Evolutionary conservation across 345 rosid genomes (phyloP), one percentile per base, ranked within the genome.

Genomic region (Kandelia obovata): DNA sequence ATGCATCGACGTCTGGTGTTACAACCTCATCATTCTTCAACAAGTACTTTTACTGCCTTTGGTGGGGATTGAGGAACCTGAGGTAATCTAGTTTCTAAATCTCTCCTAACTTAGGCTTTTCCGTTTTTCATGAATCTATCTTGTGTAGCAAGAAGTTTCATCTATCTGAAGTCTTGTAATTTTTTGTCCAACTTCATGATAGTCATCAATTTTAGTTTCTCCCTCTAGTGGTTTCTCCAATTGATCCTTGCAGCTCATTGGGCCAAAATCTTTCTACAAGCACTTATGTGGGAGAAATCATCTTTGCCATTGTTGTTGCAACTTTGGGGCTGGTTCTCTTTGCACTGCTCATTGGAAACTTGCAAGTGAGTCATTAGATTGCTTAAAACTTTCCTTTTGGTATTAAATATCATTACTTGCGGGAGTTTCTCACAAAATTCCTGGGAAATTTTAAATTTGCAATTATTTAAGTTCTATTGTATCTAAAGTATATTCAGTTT

Each of bases 31-130:
- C 85, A 0, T 94, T 94, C 84, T 43, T 94, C 58, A 73, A 83
- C 85, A 91, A 94, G 72, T 94, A 89, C 84, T 94, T 91, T 35
- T 89, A 89, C 77, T 89, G 95, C 75, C 92, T 94, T 32, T 94
- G 98, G 98, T 94, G 97, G 97, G 98, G 98, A 16, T 73, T 94
- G 60, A 89, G 73, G 83, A 94, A 89, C 72, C 86, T 91, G 64
- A 90, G 96, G 96, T 88, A 77, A 67, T 23, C 26, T 25, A 19
- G 52, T 10, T 21, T 46, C 28, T 61, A 23, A 47, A 15, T 47
- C 6, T 67, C 53, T 27, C 21, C 8, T 11, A 11, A n/a, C 6
- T 39, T 15, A 25, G 21, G 51, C 23, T 39, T 62, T 39, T 62
- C 11, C 59, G 9, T 15, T 23, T 43, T 56, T 26, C 9, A 5